phyloP scores from a whole-genome alignment of 2,329 filamentous ascomycete species.

The Fusarium austroafricanum region DNA sequence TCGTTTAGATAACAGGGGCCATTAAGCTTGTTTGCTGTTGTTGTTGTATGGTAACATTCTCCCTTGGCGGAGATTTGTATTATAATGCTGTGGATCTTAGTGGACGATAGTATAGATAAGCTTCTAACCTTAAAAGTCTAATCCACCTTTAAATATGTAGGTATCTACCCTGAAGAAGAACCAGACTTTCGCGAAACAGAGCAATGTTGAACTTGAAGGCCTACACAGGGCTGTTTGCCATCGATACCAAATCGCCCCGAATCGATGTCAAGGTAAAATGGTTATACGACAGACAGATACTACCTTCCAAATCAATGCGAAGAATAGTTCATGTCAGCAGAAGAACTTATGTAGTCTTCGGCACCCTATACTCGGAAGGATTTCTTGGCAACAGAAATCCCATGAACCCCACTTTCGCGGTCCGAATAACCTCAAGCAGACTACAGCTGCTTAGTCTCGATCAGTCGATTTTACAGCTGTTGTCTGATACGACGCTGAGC shows the following conservation, averaged over 20 bases:
- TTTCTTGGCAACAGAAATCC: slow-evolving; percentile 5
- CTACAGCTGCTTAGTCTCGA: background rate
- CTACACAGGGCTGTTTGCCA: background rate
- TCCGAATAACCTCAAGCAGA: background rate
- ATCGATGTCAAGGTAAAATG: background rate
- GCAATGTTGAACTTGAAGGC: too few relatives aligned
- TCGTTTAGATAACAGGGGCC: slow-evolving; percentile 2
- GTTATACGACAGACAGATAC: background rate
- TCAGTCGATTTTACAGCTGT: background rate
- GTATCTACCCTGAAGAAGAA: too few relatives aligned
- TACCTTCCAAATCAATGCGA: background rate
- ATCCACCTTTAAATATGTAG: too few relatives aligned
- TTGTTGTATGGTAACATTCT: too few relatives aligned
- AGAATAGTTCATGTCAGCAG: background rate
- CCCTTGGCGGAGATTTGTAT: too few relatives aligned
- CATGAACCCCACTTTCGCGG: background rate
- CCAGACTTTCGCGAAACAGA: too few relatives aligned
- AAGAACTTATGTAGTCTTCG: slow-evolving; percentile 7
- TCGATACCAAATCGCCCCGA: background rate
- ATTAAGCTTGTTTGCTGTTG: background rate
- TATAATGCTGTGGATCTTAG: too few relatives aligned
- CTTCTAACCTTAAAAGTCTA: too few relatives aligned
- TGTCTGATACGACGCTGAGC: slow-evolving; percentile 6
- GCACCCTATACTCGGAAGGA: background rate
- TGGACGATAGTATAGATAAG: too few relatives aligned